Conservation (phyloP, 352 stramenopile genomes). For the Elongisporangium prolatum region DNA sequence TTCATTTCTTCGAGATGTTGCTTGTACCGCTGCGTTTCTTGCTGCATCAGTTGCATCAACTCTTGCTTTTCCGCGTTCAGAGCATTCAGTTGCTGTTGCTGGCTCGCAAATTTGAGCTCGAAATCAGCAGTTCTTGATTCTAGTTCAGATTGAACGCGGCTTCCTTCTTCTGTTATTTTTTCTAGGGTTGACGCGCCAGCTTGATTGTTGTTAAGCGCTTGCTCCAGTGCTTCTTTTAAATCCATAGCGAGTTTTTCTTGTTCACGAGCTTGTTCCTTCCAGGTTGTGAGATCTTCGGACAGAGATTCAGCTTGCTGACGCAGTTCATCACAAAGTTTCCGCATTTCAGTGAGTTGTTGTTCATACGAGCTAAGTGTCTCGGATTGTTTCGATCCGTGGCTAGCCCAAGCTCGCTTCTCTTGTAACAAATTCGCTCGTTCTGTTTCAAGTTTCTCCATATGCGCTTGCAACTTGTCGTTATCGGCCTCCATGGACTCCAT, state of each 20-base stretch:
- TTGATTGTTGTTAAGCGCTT: conserved; percentile 9
- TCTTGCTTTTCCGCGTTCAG: conserved; percentile 25
- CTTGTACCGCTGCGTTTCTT: neutral
- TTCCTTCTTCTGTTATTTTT: neutral
- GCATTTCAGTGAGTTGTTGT: conserved; percentile 36
- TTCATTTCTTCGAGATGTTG: conserved; percentile 25
- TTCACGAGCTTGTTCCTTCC: conserved; percentile 32
- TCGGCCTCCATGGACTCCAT: conserved; percentile 31
- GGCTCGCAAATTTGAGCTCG: conserved; percentile 9
- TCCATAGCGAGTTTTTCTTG: conserved; percentile 24
- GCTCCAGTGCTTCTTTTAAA: conserved; percentile 23
- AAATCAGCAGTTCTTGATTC: conserved; percentile 5
- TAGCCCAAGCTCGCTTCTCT: conserved; percentile 39
- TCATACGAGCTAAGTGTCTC: conserved; percentile 32
- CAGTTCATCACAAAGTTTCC: conserved; percentile 33
- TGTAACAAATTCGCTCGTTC: conserved; percentile 27
- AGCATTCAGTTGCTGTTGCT: conserved; percentile 2
- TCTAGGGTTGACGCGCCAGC: conserved; percentile 20
- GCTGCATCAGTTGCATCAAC: conserved; percentile 7
- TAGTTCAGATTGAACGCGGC: neutral
- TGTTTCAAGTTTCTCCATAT: conserved; percentile 42
- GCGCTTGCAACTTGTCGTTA: conserved; percentile 32
- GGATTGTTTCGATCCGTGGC: conserved; percentile 33
- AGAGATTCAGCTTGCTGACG: conserved; percentile 22
- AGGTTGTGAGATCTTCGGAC: conserved; percentile 16